Conservation (phyloP, 2,329 filamentous ascomycete species). For the Fusarium sp. region DNA sequence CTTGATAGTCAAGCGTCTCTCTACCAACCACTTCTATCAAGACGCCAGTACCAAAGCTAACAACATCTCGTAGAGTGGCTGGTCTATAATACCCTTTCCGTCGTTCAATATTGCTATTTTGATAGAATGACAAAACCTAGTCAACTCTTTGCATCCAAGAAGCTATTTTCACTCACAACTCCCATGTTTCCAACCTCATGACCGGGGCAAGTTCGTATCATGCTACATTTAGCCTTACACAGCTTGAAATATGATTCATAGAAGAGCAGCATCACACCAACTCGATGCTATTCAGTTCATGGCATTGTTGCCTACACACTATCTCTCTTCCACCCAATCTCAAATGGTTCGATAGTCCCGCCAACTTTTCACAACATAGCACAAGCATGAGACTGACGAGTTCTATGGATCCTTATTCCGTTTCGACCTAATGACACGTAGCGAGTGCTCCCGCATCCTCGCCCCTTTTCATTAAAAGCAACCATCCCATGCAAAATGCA, state of each 20-base stretch:
- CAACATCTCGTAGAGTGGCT: background rate
- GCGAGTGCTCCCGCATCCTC: slow-evolving; percentile 50
- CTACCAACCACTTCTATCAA: background rate
- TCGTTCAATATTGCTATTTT: background rate
- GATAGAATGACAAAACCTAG: background rate
- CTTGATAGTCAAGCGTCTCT: background rate
- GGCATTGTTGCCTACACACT: background rate
- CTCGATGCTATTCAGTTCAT: background rate
- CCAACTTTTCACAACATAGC: slow-evolving; percentile 30
- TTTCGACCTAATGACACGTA: slow-evolving; percentile 50
- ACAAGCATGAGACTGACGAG: slow-evolving; percentile 40
- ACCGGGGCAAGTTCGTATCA: background rate
- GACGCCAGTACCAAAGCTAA: background rate
- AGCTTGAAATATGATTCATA: background rate
- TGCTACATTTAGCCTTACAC: background rate
- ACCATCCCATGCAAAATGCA: slow-evolving; percentile 52
- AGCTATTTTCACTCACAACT: background rate
- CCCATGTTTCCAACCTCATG: background rate
- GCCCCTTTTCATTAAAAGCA: slow-evolving; percentile 51
- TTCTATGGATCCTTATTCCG: slow-evolving; percentile 49
- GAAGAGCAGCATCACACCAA: background rate
- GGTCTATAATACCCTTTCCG: background rate
- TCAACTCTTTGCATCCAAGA: background rate
- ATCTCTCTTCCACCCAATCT: background rate
- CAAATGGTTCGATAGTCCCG: background rate